Evolutionary conservation across 2,329 filamentous ascomycete species (phyloP), one percentile per base, ranked within the genome.

Genomic region (Colletotrichum costaricense): DNA sequence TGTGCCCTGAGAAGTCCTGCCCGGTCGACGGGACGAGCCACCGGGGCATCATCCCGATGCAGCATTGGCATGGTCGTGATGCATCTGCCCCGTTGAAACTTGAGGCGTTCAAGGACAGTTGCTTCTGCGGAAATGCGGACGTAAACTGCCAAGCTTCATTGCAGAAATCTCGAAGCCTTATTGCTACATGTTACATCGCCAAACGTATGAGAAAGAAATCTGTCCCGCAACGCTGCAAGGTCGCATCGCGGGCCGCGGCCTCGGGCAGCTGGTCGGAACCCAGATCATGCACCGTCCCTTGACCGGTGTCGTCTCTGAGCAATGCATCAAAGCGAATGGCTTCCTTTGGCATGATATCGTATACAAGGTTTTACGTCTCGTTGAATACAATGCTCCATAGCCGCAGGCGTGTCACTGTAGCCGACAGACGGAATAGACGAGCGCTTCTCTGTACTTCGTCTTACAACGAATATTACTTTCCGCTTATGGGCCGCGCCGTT

Each of bases 221-320:
- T 49, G 24, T n/a, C 28, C 26, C 57, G 8, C 56, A 30, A 49
- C 33, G 49, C 67, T 66, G 60, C 56, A 66, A 35, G 71, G 67
- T 65, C 49, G 56, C 71, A 54, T 73, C 26, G 35, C 67, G 67
- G 67, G 62, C 60, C 62, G 62, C 42, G 19, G 19, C 54, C 26
- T 46, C 33, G 56, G 49, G 12, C n/a, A 57, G 38, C 46, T 26
- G 56, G 54, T 26, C 38, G 70, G 26, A 42, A 60, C 28, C 33
- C 46, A 46, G 59, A 63, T 60, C 42, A 26, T 46, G 28, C 42
- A 14, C 14, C 26, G 14, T 58, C 30, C n/a, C 35, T 65, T 16
- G 19, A 33, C 54, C 54, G n/a, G 52, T 69, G 5, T 46, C 24
- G 49, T 49, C 28, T n/a, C 19, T 9, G 26, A 33, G 9, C 24